Percentiles rank a stretch among this genome's conserved stretches.
These are phyloP conservation scores for Malassezia vespertilionis DNA, from an alignment of 1,284 basidiomycete species.

Conservation along the genomic window DNA sequence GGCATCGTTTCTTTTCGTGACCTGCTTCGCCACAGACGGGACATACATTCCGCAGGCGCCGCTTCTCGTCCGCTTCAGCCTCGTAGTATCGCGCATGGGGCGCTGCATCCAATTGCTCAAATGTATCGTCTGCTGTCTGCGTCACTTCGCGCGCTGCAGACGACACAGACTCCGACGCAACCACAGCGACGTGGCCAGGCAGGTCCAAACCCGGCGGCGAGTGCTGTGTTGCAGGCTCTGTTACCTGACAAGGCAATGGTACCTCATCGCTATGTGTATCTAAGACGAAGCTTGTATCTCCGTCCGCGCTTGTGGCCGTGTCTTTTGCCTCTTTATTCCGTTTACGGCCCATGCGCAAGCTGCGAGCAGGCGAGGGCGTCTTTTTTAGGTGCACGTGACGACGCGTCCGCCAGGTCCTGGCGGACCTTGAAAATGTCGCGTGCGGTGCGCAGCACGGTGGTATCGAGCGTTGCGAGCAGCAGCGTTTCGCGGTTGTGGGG, in stretches of 20 bases:
- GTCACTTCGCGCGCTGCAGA: too few species aligned
- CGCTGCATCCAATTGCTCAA: slow-evolving; percentile 13
- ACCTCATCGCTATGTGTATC: slow-evolving; percentile 6
- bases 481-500: slow-evolving; percentile 25
- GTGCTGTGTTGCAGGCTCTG: background rate
- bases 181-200: slow-evolving; percentile 13
- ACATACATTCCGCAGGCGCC: slow-evolving; percentile 10
- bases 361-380: background rate
- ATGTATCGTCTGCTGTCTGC: slow-evolving; percentile 4
- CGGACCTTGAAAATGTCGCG: slow-evolving; percentile 8
- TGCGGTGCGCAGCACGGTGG: slow-evolving; percentile 20
- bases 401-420: slow-evolving; percentile 6
- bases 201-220: slow-evolving; percentile 4
- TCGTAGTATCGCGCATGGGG: slow-evolving; percentile 13
- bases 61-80: slow-evolving; percentile 10
- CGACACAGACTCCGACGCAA: slow-evolving; percentile 1
- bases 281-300: slow-evolving; percentile 10
- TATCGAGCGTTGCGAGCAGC: slow-evolving; percentile 28
- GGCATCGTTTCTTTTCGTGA: slow-evolving; percentile 17
- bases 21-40: slow-evolving; percentile 17
- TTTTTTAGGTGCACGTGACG: background rate
- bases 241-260: background rate
- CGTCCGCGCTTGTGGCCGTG: background rate
- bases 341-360: too few species aligned
- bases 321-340: slow-evolving; percentile 4